Conservation (phyloP, 257 asterid species). For the Nicotiana sylvestris region DNA sequence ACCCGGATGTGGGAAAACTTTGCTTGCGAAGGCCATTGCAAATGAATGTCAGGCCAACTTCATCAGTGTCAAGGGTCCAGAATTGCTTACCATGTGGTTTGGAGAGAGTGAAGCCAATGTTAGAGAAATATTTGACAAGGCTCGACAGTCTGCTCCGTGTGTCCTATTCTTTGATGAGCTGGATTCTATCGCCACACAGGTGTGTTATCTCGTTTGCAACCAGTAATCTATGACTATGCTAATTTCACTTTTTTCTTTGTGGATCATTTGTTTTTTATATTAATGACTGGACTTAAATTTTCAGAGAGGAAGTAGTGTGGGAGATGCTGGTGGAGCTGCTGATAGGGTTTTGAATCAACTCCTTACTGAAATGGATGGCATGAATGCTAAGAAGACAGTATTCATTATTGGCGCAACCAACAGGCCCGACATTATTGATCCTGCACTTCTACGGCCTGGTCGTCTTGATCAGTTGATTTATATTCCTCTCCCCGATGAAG, state of each 20-base stretch:
- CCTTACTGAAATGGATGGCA: conserved; percentile 90
- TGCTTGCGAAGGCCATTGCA: conserved; percentile 92
- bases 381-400: conserved; percentile 87
- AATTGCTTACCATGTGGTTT: conserved; percentile 93
- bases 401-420: conserved; percentile 92
- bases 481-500: conserved; percentile 86
- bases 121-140: conserved; percentile 87
- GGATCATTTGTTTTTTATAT: not conserved
- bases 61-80: conserved; percentile 93
- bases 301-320: conserved; percentile 66
- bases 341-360: conserved; percentile 90
- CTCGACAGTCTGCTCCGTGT: conserved; percentile 76
- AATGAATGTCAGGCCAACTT: conserved; percentile 94
- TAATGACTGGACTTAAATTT: not conserved
- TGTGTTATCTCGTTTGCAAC: conserved; percentile 11
- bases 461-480: conserved; percentile 86
- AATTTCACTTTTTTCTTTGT: not conserved
- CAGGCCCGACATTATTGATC: conserved; percentile 80
- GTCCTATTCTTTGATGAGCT: conserved; percentile 68
- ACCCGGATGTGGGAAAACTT: conserved; percentile 88
- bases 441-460: conserved; percentile 93
- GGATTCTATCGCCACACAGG: conserved; percentile 79
- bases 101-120: conserved; percentile 98
- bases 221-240: not conserved
- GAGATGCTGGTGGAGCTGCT: conserved; percentile 95